Conservation (phyloP, 495 filamentous ascomycete species). For the Hypoxylon fragiforme region DNA sequence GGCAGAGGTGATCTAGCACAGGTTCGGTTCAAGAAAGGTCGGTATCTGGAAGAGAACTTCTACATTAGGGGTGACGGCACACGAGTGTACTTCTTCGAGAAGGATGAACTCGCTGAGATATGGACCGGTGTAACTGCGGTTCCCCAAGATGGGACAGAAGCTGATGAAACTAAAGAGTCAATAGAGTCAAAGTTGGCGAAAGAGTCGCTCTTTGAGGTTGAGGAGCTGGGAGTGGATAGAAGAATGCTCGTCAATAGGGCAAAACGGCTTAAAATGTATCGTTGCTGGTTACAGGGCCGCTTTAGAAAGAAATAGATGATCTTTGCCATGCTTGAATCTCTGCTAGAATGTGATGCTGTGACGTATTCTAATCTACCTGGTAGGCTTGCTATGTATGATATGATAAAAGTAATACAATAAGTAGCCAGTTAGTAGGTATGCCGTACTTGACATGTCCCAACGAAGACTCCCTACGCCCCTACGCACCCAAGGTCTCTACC, state of each 20-base stretch:
- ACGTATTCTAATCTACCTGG: too few relatives aligned
- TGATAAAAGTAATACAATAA: too few relatives aligned
- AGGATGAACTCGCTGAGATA: slow-evolving; percentile 75
- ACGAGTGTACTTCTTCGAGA: slow-evolving; percentile 94
- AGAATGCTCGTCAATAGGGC: slow-evolving; percentile 90
- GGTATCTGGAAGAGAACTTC: slow-evolving; percentile 93
- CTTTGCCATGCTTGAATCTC: slow-evolving; percentile 1
- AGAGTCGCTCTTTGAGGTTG: slow-evolving; percentile 62
- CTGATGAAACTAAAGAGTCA: slow-evolving; percentile 21
- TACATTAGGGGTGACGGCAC: slow-evolving; percentile 96
- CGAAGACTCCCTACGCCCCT: not conserved
- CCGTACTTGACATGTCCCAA: not conserved
- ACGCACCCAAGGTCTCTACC: slow-evolving; percentile 25
- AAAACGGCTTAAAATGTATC: slow-evolving; percentile 93
- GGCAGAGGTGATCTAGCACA: slow-evolving; percentile 93
- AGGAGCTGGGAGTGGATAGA: slow-evolving; percentile 78
- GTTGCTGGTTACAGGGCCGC: slow-evolving; percentile 93
- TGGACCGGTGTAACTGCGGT: slow-evolving; percentile 59
- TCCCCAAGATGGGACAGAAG: slow-evolving; percentile 21
- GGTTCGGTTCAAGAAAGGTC: slow-evolving; percentile 91
- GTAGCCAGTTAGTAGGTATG: too few relatives aligned
- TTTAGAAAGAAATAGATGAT: slow-evolving; percentile 70
- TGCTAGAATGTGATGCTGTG: slow-evolving; percentile 3
- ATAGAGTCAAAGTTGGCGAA: slow-evolving; percentile 19
- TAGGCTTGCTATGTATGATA: too few relatives aligned